Evolutionary conservation across 768 basidiomycete species (phyloP).

Genomic region (Lactarius indigo): DNA sequence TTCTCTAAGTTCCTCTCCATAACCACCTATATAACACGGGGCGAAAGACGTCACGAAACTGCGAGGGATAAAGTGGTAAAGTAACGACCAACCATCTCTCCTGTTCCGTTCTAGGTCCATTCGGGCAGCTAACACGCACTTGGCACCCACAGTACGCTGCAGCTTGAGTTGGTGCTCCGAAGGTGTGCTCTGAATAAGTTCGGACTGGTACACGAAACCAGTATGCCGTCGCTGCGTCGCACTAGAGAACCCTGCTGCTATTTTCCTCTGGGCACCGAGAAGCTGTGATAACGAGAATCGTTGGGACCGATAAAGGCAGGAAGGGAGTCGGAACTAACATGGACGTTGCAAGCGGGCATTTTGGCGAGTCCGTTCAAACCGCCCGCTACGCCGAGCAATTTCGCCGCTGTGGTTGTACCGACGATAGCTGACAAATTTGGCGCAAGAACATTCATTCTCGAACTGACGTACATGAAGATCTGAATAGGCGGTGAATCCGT

Average conservation of each 20-base stretch:
- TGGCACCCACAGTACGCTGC: constrained; percentile 92
- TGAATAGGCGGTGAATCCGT: constrained; percentile 32
- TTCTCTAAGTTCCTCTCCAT: constrained; percentile 73
- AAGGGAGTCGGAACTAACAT: constrained; percentile 50
- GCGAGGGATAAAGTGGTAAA: not conserved
- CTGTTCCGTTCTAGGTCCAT: constrained; percentile 89
- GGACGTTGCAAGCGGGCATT: constrained; percentile 94
- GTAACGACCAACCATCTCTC: constrained; percentile 63
- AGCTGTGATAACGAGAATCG: constrained; percentile 46
- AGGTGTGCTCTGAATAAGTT: constrained; percentile 79
- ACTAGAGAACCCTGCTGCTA: constrained; percentile 89
- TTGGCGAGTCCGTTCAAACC: constrained; percentile 87
- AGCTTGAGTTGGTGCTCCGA: constrained; percentile 88
- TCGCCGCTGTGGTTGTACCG: constrained; percentile 97
- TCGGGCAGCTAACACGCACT: constrained; percentile 82
- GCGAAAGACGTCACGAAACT: not conserved
- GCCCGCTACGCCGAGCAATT: constrained; percentile 95
- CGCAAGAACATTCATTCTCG: constrained; percentile 96
- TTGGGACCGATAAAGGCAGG: too few relatives aligned
- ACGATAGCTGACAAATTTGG: constrained; percentile 98
- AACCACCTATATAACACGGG: constrained; percentile 50
- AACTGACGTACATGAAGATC: constrained; percentile 99
- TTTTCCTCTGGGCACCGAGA: constrained; percentile 90
- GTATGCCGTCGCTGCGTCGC: constrained; percentile 87
- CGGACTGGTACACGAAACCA: constrained; percentile 95